phyloP scores from a whole-genome alignment of 1,139 yeast genomes.

The Candida freyschussii region DNA sequence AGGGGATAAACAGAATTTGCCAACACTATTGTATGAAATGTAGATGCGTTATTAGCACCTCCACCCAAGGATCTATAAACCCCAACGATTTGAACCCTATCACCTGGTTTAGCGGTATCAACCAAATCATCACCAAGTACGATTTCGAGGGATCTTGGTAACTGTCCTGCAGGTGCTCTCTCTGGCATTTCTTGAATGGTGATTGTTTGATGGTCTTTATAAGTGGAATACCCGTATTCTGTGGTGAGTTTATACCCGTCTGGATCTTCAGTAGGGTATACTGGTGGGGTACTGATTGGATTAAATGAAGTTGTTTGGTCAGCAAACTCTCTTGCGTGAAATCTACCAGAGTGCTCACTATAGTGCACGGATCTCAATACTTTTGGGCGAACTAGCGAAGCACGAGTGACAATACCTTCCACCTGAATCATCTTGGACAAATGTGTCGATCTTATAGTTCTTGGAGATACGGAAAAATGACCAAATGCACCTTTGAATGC shows the following conservation, averaged over 20 bases:
- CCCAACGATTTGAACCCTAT: slow-evolving; percentile 90
- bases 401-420: slow-evolving; percentile 94
- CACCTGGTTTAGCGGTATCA: slow-evolving; percentile 92
- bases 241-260: slow-evolving; percentile 85
- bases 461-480: slow-evolving; percentile 78
- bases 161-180: slow-evolving; percentile 95
- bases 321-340: slow-evolving; percentile 86
- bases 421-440: slow-evolving; percentile 80
- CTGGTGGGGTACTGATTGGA: slow-evolving; percentile 62
- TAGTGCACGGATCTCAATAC: slow-evolving; percentile 90
- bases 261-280: slow-evolving; percentile 90
- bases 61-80: slow-evolving; percentile 91
- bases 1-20: slow-evolving; percentile 88
- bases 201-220: slow-evolving; percentile 89
- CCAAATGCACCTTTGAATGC: slow-evolving; percentile 94
- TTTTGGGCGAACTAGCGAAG: slow-evolving; percentile 91
- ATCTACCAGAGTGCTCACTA: slow-evolving; percentile 77
- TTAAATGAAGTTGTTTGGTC: slow-evolving; percentile 85
- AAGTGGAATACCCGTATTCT: slow-evolving; percentile 91
- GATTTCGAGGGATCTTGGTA: slow-evolving; percentile 89
- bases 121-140: slow-evolving; percentile 92
- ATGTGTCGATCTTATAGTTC: slow-evolving; percentile 74
- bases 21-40: slow-evolving; percentile 74
- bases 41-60: slow-evolving; percentile 57
- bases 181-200: slow-evolving; percentile 98